Evolutionary conservation across 2,329 filamentous ascomycete genomes (phyloP).

Genomic region (Sporothrix sp.): DNA sequence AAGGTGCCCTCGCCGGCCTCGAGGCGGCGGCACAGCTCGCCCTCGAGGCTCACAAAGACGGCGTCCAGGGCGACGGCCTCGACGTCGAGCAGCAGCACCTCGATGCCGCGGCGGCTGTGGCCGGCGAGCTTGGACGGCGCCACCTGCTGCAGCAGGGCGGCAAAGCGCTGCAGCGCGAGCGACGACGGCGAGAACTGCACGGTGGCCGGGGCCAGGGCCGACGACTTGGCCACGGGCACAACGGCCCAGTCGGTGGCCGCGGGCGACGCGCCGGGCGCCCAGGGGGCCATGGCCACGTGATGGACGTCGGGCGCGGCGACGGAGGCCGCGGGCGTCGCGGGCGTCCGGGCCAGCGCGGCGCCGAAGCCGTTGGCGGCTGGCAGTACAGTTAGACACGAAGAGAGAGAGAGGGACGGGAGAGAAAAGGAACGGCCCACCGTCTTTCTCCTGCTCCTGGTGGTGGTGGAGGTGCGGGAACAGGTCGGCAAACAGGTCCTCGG

Average conservation of each 20-base stretch:
- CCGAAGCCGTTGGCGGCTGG: slow-evolving; percentile 10
- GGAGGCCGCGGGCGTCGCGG: slow-evolving; percentile 5
- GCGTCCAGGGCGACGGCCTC: slow-evolving; percentile 71
- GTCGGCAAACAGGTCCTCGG: slow-evolving; percentile 74
- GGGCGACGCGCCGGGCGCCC: slow-evolving; percentile 49
- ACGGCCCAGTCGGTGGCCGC: slow-evolving; percentile 73
- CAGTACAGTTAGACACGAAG: not conserved
- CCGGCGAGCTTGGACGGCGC: slow-evolving; percentile 66
- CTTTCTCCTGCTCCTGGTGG: slow-evolving; percentile 22
- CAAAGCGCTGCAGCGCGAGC: slow-evolving; percentile 67
- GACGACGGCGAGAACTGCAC: slow-evolving; percentile 69
- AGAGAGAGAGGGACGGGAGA: too few relatives aligned
- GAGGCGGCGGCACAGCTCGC: slow-evolving; percentile 65
- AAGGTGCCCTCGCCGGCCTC: slow-evolving; percentile 79
- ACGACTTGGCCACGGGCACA: slow-evolving; percentile 60
- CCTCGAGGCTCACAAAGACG: slow-evolving; percentile 78
- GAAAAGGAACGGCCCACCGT: slow-evolving; percentile 28
- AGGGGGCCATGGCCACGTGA: slow-evolving; percentile 65
- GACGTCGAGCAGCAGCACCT: slow-evolving; percentile 75
- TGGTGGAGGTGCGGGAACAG: slow-evolving; percentile 55
- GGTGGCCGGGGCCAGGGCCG: slow-evolving; percentile 62
- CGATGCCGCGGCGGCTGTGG: slow-evolving; percentile 66
- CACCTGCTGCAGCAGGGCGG: slow-evolving; percentile 59
- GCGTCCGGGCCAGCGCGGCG: slow-evolving; percentile 10
- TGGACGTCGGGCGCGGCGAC: slow-evolving; percentile 32